Percentiles rank a stretch among this genome's conserved stretches.
phyloP scores from a whole-genome alignment of 2,329 filamentous ascomycete species.

The Alternaria solani region DNA sequence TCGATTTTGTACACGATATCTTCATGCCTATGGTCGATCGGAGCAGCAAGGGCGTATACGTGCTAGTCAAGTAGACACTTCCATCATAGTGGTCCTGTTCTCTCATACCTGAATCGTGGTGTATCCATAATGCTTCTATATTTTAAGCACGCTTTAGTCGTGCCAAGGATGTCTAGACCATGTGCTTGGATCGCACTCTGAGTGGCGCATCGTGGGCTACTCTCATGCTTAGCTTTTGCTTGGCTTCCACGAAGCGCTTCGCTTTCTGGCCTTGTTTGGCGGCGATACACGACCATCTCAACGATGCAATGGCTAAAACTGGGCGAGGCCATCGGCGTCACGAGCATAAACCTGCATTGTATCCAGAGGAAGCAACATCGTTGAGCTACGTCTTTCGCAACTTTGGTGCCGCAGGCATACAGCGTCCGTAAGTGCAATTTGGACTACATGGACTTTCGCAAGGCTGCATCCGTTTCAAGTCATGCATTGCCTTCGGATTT shows the following conservation, averaged over 20 bases:
- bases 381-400: not conserved
- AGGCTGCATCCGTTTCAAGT: not conserved
- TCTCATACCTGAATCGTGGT: not conserved
- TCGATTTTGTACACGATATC: not conserved
- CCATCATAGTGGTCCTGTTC: not conserved
- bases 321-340: not conserved
- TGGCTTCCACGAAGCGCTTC: not conserved
- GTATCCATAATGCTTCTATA: too few relatives aligned
- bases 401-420: too few relatives aligned
- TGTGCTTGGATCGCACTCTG: not conserved
- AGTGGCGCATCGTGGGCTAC: not conserved
- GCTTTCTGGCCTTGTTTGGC: not conserved
- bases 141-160: not conserved
- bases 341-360: not conserved
- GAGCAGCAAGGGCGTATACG: not conserved
- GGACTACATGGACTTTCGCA: not conserved
- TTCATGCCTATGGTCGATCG: not conserved
- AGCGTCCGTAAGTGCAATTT: not conserved
- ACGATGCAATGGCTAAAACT: not conserved
- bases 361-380: not conserved
- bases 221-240: not conserved
- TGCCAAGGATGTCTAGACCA: not conserved
- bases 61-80: not conserved
- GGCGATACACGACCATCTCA: not conserved
- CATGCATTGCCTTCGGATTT: not conserved